These are phyloP conservation scores for Trichoderma sp. DNA, from an alignment of 2,329 filamentous ascomycete genomes.

Conservation along the genomic window DNA sequence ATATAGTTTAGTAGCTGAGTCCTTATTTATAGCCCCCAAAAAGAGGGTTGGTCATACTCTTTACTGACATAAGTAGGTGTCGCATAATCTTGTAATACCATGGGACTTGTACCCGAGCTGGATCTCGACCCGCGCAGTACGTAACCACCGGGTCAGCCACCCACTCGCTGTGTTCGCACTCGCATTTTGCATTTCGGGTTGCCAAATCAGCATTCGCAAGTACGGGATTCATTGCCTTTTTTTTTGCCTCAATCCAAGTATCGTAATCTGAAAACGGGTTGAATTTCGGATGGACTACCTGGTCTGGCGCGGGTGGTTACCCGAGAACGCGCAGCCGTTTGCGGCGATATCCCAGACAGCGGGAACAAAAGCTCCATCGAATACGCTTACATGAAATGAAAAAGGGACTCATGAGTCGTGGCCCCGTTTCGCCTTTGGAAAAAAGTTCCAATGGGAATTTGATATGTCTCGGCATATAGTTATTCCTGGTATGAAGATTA, in stretches of 20 bases:
- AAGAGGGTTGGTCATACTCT: not conserved
- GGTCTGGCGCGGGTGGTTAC: not conserved
- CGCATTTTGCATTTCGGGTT: not conserved
- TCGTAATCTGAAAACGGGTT: not conserved
- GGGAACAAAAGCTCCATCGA: not conserved
- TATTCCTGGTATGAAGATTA: not conserved
- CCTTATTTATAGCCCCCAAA: not conserved
- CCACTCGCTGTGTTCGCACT: conserved; percentile 2
- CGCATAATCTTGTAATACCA: not conserved
- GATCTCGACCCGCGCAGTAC: not conserved
- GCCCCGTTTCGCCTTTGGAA: not conserved
- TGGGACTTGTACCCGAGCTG: conserved; percentile 11
- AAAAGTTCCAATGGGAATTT: not conserved
- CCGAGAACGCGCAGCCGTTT: conserved; percentile 14
- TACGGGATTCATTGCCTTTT: not conserved
- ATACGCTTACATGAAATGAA: not conserved
- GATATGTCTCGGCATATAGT: not conserved
- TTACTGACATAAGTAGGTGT: not conserved
- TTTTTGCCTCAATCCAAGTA: not conserved
- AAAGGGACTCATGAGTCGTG: not conserved
- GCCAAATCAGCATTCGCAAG: not conserved
- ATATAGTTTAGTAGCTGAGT: not conserved
- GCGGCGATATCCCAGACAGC: not conserved
- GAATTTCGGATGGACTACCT: not conserved
- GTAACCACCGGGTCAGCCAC: conserved; percentile 19